Conservation (phyloP, 2,329 filamentous ascomycete genomes). For the Fusarium metavorans region DNA sequence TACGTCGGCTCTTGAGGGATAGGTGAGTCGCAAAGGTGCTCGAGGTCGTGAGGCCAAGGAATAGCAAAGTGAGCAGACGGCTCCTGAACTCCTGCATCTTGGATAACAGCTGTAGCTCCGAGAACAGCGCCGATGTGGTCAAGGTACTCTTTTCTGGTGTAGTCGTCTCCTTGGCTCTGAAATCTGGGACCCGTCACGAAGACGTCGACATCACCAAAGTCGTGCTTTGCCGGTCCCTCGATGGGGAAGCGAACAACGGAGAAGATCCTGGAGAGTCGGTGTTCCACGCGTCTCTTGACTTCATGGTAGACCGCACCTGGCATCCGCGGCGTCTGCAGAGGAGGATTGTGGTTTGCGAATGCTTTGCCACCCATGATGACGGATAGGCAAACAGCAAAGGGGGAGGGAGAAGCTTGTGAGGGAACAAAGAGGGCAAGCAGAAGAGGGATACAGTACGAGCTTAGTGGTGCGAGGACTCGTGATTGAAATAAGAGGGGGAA, state of each 20-base stretch:
- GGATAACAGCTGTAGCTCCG: slow-evolving; percentile 56
- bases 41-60: slow-evolving; percentile 58
- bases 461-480: neutral
- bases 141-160: slow-evolving; percentile 44
- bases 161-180: slow-evolving; percentile 20
- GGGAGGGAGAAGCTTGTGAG: neutral
- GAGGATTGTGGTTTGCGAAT: slow-evolving; percentile 61
- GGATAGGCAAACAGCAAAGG: neutral
- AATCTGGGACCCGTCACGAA: slow-evolving; percentile 60
- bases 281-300: slow-evolving; percentile 60
- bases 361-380: slow-evolving; percentile 73
- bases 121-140: slow-evolving; percentile 50
- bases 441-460: neutral
- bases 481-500: slow-evolving; percentile 1
- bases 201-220: slow-evolving; percentile 81
- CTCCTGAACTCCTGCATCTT: slow-evolving; percentile 34
- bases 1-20: neutral
- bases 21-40: neutral
- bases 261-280: slow-evolving; percentile 64
- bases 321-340: slow-evolving; percentile 76
- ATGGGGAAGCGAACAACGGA: slow-evolving; percentile 68
- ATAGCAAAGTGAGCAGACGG: slow-evolving; percentile 64
- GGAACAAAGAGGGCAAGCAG: neutral
- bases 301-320: slow-evolving; percentile 65
- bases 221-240: slow-evolving; percentile 75